Percentiles rank a stretch among this genome's conserved stretches.
Evolutionary conservation across 306 rosid species (phyloP).

Genomic region (Comarum palustre): DNA sequence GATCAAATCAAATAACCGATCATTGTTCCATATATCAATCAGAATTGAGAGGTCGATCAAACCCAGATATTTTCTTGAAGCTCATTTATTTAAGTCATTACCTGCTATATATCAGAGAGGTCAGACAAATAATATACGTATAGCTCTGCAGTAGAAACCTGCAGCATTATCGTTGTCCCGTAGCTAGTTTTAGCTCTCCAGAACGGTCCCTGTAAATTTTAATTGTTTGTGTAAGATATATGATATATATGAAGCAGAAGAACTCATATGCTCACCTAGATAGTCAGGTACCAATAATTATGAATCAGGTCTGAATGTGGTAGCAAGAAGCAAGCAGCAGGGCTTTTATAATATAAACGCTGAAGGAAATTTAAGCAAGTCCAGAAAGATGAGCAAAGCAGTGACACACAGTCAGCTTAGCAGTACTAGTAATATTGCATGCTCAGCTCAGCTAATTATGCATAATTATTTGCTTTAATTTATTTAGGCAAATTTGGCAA

Average conservation of each 20-base stretch:
- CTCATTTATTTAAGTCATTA: not conserved
- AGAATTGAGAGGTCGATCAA: not conserved
- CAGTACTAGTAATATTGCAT: not conserved
- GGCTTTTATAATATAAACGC: not conserved
- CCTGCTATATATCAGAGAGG: not conserved
- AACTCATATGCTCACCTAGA: not conserved
- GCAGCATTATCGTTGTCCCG: not conserved
- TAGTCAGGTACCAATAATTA: not conserved
- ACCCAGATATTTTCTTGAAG: not conserved
- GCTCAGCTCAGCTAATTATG: not conserved
- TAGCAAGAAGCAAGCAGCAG: not conserved
- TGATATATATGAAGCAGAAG: not conserved
- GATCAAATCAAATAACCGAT: not conserved
- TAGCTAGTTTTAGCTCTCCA: not conserved
- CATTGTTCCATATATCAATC: not conserved
- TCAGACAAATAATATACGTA: not conserved
- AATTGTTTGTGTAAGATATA: not conserved
- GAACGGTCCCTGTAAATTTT: not conserved
- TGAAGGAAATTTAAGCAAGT: not conserved
- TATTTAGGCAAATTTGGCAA: not conserved
- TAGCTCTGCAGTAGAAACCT: not conserved
- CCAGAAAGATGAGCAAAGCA: slow-evolving; percentile 3
- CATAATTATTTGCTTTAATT: not conserved
- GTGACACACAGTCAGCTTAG: not conserved
- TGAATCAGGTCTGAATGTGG: slow-evolving; percentile 1